phyloP scores from a whole-genome alignment of 176 grass and related monocot species.

The bread wheat (Triticum aestivum) region IWGSC_CS_RefSeq_v2.1 NC_057808.1:244514429-244514928 shows the following conservation, averaged over 20 bases:
- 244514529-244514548: conserved; percentile 61
- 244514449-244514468: conserved; percentile 87
- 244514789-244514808: neutral
- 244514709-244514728: conserved; percentile 6
- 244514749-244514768: conserved; percentile 31
- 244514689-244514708: conserved; percentile 4
- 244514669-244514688: conserved; percentile 59
- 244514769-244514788: neutral
- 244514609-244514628: conserved; percentile 87
- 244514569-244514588: conserved; percentile 85
- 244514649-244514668: conserved; percentile 91
- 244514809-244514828: neutral
- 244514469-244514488: conserved; percentile 95
- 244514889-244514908: neutral
- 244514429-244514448: conserved; percentile 97
- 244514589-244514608: conserved; percentile 97
- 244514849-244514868: conserved; percentile 11
- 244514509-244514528: conserved; percentile 86
- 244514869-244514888: neutral
- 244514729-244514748: neutral
- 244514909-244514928: conserved; percentile 1
- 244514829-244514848: neutral
- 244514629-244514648: conserved; percentile 98
- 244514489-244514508: conserved; percentile 98
- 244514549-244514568: conserved; percentile 90